These are phyloP conservation scores for Paecilomyces sp. DNA, from an alignment of 2,329 filamentous ascomycete genomes.

Conservation along the genomic window DNA sequence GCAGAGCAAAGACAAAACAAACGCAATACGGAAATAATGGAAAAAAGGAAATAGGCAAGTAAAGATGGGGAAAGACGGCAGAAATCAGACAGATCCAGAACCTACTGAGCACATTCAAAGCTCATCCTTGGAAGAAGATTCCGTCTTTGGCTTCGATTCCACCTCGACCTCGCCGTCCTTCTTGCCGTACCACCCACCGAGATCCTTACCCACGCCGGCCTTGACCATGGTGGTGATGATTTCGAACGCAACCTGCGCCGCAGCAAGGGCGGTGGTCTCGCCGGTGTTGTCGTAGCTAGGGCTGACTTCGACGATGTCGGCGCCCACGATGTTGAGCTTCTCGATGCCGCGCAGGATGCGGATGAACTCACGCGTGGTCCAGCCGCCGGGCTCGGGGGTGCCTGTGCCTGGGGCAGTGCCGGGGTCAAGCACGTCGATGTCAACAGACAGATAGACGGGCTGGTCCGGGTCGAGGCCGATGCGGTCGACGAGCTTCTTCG, in stretches of 20 bases:
- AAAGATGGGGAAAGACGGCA: not conserved
- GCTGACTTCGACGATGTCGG: slow-evolving; percentile 83
- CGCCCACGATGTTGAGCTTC: slow-evolving; percentile 74
- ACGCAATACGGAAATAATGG: not conserved
- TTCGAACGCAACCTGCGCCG: slow-evolving; percentile 78
- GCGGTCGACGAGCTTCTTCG: slow-evolving; percentile 61
- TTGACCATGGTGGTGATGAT: slow-evolving; percentile 61
- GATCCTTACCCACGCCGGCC: slow-evolving; percentile 30
- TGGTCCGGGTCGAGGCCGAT: slow-evolving; percentile 59
- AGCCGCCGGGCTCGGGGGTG: slow-evolving; percentile 83
- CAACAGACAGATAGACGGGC: slow-evolving; percentile 74
- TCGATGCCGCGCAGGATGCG: slow-evolving; percentile 76
- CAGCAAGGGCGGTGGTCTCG: slow-evolving; percentile 76
- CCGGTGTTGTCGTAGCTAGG: slow-evolving; percentile 75
- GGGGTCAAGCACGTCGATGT: slow-evolving; percentile 76
- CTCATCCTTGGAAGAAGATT: slow-evolving; percentile 11
- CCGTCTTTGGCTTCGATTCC: not conserved
- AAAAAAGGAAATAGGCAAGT: not conserved
- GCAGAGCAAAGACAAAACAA: not conserved
- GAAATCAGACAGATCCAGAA: not conserved
- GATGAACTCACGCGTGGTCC: slow-evolving; percentile 84
- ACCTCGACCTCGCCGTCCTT: slow-evolving; percentile 9
- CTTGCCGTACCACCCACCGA: slow-evolving; percentile 34
- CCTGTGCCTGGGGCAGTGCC: slow-evolving; percentile 67
- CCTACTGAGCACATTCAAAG: slow-evolving; percentile 10